Base-by-base conservation (phyloP, 345 rosid species). In the Hirschfeldia incana region DNA sequence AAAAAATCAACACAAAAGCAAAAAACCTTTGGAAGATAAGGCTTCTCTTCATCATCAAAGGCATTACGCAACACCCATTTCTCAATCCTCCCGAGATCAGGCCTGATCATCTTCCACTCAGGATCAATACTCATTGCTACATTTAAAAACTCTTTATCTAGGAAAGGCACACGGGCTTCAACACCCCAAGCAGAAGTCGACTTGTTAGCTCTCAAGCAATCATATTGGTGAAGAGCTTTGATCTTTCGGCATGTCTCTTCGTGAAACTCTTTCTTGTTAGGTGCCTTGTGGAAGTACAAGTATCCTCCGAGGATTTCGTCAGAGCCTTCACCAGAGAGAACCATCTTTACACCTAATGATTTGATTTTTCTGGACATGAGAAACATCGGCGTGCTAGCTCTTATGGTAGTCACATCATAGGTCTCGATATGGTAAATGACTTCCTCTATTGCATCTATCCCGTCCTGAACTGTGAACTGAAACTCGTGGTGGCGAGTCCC, bases 321-420 rank as follows among this genome's bases (percentile, higher is more conserved):
- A 5, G 94, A 91, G 46, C 97, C 94, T 83, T 91, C 97, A 51
- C 97, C 97, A 74, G 97, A 91, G 62, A 91, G 76, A 71, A 91
- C 97, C 97, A 91, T 91, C 80, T 91, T 91, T 59, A 91, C 97
- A 72, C 97, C 97, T 65, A 91, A 80, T 46, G 97, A 91, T 77
- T 88, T 88, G 67, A 91, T 91, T 83, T 91, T 91, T 75, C 94
- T 84, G 2, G 97, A 91, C 97, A 91, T 91, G 27, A 89, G 94
- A 87, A 89, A 91, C 97, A 91, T 91, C 5, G 97, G 97, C 46
- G 94, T 89, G 86, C 97, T 91, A 68, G 97, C 97, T 83, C 97
- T 89, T 76, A 91, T 64, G 7, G 94, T 91, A 6, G 97, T 91
- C 83, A 91, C 97, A 66, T 91, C 97, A 74, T 87, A 91, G 8